Percentiles rank a stretch among this genome's conserved stretches.
Evolutionary conservation across 257 asterid species (phyloP).

Genomic region (Solanum pinnatisectum): DNA sequence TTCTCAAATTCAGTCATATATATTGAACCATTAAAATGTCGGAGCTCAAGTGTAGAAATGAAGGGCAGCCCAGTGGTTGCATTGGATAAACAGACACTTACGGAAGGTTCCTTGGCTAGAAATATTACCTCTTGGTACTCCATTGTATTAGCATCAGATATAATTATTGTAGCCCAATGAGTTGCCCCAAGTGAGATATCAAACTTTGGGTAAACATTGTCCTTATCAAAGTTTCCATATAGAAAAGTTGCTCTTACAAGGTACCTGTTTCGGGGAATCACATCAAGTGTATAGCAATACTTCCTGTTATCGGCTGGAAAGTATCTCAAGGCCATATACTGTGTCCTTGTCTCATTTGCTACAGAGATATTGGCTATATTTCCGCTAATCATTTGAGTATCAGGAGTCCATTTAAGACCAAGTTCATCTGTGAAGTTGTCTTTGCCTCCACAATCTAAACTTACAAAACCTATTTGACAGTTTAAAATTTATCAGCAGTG

Average conservation of each 20-base stretch:
- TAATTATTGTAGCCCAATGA: conserved; percentile 81
- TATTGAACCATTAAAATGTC: conserved; percentile 84
- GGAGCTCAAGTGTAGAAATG: conserved; percentile 94
- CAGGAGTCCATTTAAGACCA: conserved; percentile 75
- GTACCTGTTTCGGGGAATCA: conserved; percentile 66
- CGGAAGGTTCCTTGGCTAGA: conserved; percentile 68
- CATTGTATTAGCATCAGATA: conserved; percentile 67
- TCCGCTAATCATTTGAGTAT: conserved; percentile 48
- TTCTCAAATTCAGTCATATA: conserved; percentile 58
- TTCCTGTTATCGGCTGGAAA: conserved; percentile 81
- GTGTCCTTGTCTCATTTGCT: conserved; percentile 57
- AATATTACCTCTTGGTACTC: conserved; percentile 81
- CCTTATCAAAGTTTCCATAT: conserved; percentile 74
- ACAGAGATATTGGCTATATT: conserved; percentile 43
- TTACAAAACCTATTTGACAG: conserved; percentile 66
- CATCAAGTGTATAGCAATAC: conserved; percentile 78
- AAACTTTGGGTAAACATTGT: conserved; percentile 80
- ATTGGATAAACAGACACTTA: conserved; percentile 86
- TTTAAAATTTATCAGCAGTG: not conserved
- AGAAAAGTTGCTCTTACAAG: conserved; percentile 86
- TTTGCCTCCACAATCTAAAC: conserved; percentile 87
- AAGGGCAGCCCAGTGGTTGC: conserved; percentile 97
- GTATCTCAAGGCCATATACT: conserved; percentile 58
- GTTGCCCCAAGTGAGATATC: conserved; percentile 90
- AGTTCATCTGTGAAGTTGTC: conserved; percentile 57